These are phyloP conservation scores for Globisporangium radiosum DNA, from an alignment of 352 stramenopile genomes.

Conservation along the genomic window DNA sequence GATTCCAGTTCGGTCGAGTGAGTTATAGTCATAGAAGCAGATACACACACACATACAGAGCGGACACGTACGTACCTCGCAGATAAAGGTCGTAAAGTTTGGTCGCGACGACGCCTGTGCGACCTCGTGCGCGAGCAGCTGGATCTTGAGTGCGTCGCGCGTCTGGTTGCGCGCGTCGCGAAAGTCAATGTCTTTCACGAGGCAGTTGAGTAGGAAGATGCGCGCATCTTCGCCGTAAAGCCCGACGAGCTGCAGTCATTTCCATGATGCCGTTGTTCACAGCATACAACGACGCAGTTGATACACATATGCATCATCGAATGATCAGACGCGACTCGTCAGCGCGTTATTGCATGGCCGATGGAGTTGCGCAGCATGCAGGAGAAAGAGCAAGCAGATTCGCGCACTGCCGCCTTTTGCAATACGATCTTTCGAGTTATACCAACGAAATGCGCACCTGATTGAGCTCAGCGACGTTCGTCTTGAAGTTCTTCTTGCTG, in stretches of 20 bases:
- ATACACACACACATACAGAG: no score
- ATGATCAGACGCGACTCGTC: no score
- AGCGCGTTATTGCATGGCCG: no score
- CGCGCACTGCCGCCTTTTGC: background rate
- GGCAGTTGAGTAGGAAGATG: constrained; percentile 88
- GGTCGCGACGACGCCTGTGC: constrained; percentile 81
- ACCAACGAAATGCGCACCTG: constrained; percentile 41
- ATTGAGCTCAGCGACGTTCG: constrained; percentile 89
- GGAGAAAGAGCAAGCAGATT: background rate
- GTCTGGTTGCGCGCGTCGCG: constrained; percentile 71
- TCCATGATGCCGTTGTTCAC: background rate
- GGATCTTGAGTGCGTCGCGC: constrained; percentile 87
- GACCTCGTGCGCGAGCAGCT: constrained; percentile 87
- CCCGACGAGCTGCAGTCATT: constrained; percentile 66
- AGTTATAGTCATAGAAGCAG: background rate
- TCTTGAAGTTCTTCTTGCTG: constrained; percentile 93
- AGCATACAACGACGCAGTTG: no score
- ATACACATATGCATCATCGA: no score
- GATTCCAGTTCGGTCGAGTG: background rate
- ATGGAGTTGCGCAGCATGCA: background rate
- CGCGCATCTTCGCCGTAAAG: constrained; percentile 89
- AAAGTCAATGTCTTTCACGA: constrained; percentile 90
- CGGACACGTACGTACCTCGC: constrained; percentile 32
- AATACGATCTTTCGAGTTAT: background rate
- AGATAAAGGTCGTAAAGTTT: constrained; percentile 90